These are phyloP conservation scores for Teunomyces cretensis DNA, from an alignment of 805 yeast species.

Conservation along the genomic window DNA sequence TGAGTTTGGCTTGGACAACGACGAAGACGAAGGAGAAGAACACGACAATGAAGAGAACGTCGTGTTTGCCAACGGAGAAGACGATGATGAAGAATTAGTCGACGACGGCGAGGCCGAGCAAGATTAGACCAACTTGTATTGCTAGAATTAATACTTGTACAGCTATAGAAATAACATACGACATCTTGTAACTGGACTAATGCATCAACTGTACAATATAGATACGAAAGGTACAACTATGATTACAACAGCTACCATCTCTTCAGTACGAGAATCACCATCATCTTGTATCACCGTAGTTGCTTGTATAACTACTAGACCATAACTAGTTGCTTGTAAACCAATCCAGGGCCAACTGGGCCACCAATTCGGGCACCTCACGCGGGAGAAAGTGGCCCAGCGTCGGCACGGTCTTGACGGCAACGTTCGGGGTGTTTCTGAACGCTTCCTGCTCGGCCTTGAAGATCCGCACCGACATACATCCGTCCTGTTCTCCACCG, in stretches of 20 bases:
- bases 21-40: constrained; percentile 17
- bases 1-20: constrained; percentile 8
- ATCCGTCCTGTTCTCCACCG: constrained; percentile 40
- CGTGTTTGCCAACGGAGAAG: constrained; percentile 42
- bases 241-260: too few species aligned
- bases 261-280: too few species aligned
- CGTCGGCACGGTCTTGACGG: constrained; percentile 23
- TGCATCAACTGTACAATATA: too few species aligned
- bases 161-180: too few species aligned
- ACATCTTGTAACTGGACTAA: too few species aligned
- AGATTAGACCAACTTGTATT: too few species aligned
- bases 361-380: constrained; percentile 34
- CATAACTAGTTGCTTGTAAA: too few species aligned
- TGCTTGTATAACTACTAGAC: too few species aligned
- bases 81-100: constrained; percentile 27
- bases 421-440: constrained; percentile 17
- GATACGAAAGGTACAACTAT: too few species aligned
- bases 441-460: constrained; percentile 23
- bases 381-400: constrained; percentile 43
- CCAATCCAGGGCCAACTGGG: constrained; percentile 28
- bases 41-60: constrained; percentile 19
- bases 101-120: constrained; percentile 35
- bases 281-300: too few species aligned
- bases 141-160: too few species aligned
- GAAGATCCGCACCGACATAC: constrained; percentile 31